These are phyloP conservation scores for Testicularia cyperi DNA, from an alignment of 1,284 basidiomycete genomes.

Conservation along the genomic window DNA sequence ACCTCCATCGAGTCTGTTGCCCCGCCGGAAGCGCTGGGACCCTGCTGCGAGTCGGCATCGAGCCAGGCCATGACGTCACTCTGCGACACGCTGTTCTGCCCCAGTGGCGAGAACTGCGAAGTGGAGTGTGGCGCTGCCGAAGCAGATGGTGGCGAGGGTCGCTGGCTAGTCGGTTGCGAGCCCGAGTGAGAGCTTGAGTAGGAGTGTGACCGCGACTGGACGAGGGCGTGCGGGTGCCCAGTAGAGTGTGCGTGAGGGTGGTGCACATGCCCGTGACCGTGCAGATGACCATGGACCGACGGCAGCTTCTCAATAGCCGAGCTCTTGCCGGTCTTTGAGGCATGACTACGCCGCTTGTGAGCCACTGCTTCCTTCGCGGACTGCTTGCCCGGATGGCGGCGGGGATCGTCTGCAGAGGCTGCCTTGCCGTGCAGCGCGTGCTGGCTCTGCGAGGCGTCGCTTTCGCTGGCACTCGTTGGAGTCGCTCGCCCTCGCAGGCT, in stretches of 20 bases:
- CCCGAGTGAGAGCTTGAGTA: constrained; percentile 16
- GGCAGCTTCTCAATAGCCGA: constrained; percentile 31
- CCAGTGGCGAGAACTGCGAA: constrained; percentile 15
- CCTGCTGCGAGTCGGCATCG: constrained; percentile 8
- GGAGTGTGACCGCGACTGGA: too few relatives aligned
- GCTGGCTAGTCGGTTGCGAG: constrained; percentile 27
- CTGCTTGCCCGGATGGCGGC: constrained; percentile 34
- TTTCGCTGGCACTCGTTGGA: constrained; percentile 31
- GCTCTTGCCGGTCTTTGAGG: constrained; percentile 32
- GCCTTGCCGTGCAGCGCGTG: constrained; percentile 15
- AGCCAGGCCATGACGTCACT: constrained; percentile 32
- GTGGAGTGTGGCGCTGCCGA: constrained; percentile 12
- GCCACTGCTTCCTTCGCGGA: constrained; percentile 11
- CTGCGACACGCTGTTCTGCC: constrained; percentile 6
- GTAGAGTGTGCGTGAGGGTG: constrained; percentile 1
- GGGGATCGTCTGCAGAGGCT: constrained; percentile 41
- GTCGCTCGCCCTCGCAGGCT: constrained; percentile 21
- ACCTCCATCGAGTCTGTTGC: constrained; percentile 26
- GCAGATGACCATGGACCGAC: constrained; percentile 32
- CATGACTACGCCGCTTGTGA: constrained; percentile 37
- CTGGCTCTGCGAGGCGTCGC: constrained; percentile 19
- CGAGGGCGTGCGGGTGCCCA: too few relatives aligned
- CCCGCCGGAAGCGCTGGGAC: too few relatives aligned
- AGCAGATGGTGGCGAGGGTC: constrained; percentile 22
- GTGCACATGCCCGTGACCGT: constrained; percentile 16